These are phyloP conservation scores for Colletotrichum scovillei DNA, from an alignment of 2,329 filamentous ascomycete genomes.

Conservation along the genomic window DNA sequence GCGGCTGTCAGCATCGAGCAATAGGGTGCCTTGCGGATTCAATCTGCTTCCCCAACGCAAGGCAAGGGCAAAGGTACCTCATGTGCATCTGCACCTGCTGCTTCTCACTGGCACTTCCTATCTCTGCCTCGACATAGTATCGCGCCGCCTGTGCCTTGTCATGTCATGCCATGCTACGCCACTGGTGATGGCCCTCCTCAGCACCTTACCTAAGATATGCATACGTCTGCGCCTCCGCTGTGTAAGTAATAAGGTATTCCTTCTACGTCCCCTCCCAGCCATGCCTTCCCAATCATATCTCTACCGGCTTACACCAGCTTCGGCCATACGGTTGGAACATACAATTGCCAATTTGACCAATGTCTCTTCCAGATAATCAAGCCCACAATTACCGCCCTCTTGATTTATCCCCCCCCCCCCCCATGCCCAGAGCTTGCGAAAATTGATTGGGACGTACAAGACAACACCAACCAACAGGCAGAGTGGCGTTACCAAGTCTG, in stretches of 20 bases:
- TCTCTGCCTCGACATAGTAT: neutral
- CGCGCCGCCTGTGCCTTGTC: neutral
- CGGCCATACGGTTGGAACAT: neutral
- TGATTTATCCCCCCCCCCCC: neutral
- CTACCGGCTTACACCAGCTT: neutral
- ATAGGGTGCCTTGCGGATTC: neutral
- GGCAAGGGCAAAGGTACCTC: neutral
- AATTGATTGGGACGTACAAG: neutral
- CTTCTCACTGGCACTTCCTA: neutral
- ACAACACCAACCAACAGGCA: neutral
- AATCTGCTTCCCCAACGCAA: neutral
- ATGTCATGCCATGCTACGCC: neutral
- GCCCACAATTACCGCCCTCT: neutral
- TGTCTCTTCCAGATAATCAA: neutral
- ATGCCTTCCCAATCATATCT: constrained; percentile 8
- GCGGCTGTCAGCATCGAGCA: neutral
- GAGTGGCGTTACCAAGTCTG: neutral
- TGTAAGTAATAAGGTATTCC: too few species aligned
- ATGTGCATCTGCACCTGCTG: neutral
- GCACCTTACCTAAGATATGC: neutral
- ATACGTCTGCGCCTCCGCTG: too few species aligned
- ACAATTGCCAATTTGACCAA: neutral
- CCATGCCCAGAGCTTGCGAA: neutral
- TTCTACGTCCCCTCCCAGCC: neutral
- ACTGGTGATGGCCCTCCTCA: neutral